Evolutionary conservation across 1,139 yeast species (phyloP), one percentile per base, ranked within the genome.

Genomic region (Wickerhamiella infanticola): DNA sequence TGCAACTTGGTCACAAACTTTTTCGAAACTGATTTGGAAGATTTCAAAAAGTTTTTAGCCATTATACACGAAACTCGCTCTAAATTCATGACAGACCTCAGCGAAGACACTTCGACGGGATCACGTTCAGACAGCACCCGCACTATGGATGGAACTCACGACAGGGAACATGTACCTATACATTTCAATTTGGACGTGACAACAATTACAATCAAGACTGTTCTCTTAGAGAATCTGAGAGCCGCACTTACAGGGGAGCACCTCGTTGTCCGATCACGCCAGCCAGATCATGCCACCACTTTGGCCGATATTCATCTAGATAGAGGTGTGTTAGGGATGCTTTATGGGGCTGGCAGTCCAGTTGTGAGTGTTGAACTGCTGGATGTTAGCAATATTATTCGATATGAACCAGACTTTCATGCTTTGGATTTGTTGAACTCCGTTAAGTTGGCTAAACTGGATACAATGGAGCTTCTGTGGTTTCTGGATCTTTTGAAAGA

Each of bases 401-500:
- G 48, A 5, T 42, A 39, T 8, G 50, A 48, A n/a, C 39, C 41
- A 3, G 39, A 40, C n/a, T 33, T 35, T 5, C 13, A 29, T n/a
- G 48, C 43, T 4, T 39, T 49, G 23, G 44, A 47, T 4, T n/a
- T 46, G n/a, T 37, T 45, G 18, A 45, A 39, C 29, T 40, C 44
- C 13, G 39, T 45, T 4, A 36, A 42, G 11, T 33, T 44, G 1
- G 23, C 51, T 6, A 33, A 45, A 1, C 37, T 48, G 24, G 54
- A 51, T 13, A 51, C 54, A 1, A 51, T 51, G 52, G 52, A 54
- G 5, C 23, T 51, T 6, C 45, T 51, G 1, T 49, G 54, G 54
- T 25, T 51, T 3, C 43, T 51, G 4, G 54, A 51, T 33, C 5
- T 38, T 18, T 23, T 25, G 31, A 8, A 6, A 23, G 40, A 38